A percentile compares a stretch with the other conserved stretches of the same genome.
phyloP scores from a whole-genome alignment of 345 rosid genomes.

The Hevea brasiliensis region DNA sequence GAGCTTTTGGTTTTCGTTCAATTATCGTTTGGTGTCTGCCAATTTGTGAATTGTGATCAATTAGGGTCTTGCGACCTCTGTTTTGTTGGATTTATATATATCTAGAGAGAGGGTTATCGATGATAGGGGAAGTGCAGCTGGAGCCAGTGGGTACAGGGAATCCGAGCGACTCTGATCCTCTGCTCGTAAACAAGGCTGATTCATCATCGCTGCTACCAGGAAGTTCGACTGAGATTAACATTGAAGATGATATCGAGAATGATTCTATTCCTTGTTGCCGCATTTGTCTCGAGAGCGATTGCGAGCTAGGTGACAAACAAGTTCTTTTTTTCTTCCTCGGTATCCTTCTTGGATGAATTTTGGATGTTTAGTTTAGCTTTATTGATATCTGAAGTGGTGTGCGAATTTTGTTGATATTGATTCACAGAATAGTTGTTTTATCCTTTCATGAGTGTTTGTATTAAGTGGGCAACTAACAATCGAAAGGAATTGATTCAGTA shows the following conservation, averaged over 20 bases:
- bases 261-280: conserved; percentile 77
- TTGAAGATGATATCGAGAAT: conserved; percentile 59
- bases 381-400: background rate
- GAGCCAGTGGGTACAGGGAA: conserved; percentile 43
- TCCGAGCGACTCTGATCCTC: conserved; percentile 73
- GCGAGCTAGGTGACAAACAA: conserved; percentile 51
- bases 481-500: background rate
- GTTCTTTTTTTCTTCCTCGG: background rate
- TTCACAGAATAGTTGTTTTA: background rate
- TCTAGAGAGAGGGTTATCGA: conserved; percentile 18
- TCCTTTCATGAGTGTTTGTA: background rate
- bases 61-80: background rate
- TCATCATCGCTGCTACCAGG: conserved; percentile 30
- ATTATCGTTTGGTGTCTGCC: background rate
- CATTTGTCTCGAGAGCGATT: conserved; percentile 86
- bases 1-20: background rate
- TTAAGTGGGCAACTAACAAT: background rate
- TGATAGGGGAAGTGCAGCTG: conserved; percentile 71
- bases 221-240: conserved; percentile 56
- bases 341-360: background rate
- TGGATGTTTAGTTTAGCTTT: background rate
- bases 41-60: background rate
- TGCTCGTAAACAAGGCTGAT: conserved; percentile 41
- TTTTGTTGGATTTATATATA: background rate
- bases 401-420: conserved; percentile 4